These are phyloP conservation scores for Penicillium nordicum DNA, from an alignment of 2,329 filamentous ascomycete species.

Conservation along the genomic window DNA sequence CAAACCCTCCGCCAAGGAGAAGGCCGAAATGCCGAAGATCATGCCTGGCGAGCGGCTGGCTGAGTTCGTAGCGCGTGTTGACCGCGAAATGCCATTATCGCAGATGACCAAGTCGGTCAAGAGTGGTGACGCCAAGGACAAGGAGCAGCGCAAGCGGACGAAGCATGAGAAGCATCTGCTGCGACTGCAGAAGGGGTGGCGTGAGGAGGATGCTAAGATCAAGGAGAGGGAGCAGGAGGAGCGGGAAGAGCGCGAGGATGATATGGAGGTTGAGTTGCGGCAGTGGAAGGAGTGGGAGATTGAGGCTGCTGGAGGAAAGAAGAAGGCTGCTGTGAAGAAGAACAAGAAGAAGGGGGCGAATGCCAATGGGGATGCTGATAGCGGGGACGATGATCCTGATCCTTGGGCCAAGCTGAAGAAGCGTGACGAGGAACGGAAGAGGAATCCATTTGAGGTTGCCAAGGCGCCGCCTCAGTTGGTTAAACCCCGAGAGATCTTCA, in stretches of 20 bases:
- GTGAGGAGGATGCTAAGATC: slow-evolving; percentile 51
- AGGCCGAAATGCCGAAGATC: slow-evolving; percentile 59
- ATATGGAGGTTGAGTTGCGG: slow-evolving; percentile 61
- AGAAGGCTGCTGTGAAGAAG: slow-evolving; percentile 36
- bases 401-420: slow-evolving; percentile 74
- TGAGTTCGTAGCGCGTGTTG: slow-evolving; percentile 78
- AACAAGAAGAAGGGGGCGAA: slow-evolving; percentile 45
- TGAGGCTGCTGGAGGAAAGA: slow-evolving; percentile 51
- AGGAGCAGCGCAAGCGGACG: slow-evolving; percentile 61
- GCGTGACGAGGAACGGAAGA: slow-evolving; percentile 42
- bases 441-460: slow-evolving; percentile 53
- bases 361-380: slow-evolving; percentile 44
- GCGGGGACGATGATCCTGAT: slow-evolving; percentile 65
- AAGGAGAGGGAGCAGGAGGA: slow-evolving; percentile 77
- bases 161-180: slow-evolving; percentile 78
- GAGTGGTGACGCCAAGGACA: slow-evolving; percentile 27
- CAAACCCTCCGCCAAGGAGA: slow-evolving; percentile 12
- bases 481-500: slow-evolving; percentile 60
- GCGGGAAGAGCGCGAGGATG: slow-evolving; percentile 62
- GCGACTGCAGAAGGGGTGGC: slow-evolving; percentile 58
- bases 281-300: slow-evolving; percentile 62
- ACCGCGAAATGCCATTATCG: slow-evolving; percentile 74
- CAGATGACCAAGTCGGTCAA: slow-evolving; percentile 61
- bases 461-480: slow-evolving; percentile 73
- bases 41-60: slow-evolving; percentile 77